Evolutionary conservation across 257 asterid genomes (phyloP).

Genomic region (Paraleonurus japonicus): DNA sequence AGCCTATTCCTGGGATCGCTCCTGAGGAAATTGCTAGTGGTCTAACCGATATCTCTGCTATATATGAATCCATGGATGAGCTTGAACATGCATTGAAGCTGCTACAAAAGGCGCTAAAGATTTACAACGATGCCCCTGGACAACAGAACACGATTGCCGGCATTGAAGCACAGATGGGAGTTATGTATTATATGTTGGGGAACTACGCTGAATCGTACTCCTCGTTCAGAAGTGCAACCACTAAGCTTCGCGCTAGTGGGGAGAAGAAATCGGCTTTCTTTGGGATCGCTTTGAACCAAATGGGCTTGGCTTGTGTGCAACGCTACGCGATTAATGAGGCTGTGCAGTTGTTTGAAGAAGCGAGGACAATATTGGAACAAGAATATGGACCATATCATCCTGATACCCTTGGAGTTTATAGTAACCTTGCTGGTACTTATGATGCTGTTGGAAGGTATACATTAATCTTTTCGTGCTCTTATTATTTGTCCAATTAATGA

Average conservation of each 20-base stretch:
- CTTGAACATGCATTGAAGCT: constrained; percentile 75
- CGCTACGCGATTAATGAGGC: constrained; percentile 83
- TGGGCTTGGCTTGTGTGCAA: constrained; percentile 93
- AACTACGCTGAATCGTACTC: constrained; percentile 67
- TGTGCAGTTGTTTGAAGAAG: constrained; percentile 80
- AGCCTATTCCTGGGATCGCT: constrained; percentile 70
- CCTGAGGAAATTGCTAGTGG: constrained; percentile 92
- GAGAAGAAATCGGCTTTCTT: constrained; percentile 92
- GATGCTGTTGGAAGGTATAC: constrained; percentile 91
- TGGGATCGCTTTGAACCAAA: constrained; percentile 87
- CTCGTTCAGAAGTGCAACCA: constrained; percentile 51
- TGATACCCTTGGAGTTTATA: constrained; percentile 90
- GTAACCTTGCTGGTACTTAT: constrained; percentile 94
- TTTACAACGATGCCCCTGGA: constrained; percentile 82
- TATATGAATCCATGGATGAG: constrained; percentile 90
- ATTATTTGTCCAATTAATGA: not conserved
- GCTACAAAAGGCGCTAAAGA: constrained; percentile 83
- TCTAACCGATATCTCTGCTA: constrained; percentile 80
- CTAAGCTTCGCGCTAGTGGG: constrained; percentile 85
- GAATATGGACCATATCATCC: constrained; percentile 92
- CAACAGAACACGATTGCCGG: constrained; percentile 85
- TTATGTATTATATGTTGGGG: constrained; percentile 78
- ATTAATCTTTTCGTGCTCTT: not conserved
- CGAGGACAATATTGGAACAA: constrained; percentile 76
- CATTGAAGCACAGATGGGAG: constrained; percentile 96